These are phyloP conservation scores for Paracoccidioides brasiliensis DNA, from an alignment of 2,329 filamentous ascomycete species.

Conservation along the genomic window DNA sequence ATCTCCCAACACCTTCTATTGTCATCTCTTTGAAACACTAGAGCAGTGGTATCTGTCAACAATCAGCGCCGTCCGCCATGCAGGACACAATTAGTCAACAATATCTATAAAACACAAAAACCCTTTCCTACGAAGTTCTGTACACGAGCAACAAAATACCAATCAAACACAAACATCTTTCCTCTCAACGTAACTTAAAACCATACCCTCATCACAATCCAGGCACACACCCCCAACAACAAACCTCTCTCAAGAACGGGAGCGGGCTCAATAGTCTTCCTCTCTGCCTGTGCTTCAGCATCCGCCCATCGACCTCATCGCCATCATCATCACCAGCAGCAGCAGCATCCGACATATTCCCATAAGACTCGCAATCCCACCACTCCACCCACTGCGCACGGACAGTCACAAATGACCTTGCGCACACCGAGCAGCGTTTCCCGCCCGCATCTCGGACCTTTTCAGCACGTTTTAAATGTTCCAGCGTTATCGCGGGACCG, in stretches of 20 bases:
- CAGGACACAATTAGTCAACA: neutral
- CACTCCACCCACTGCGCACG: conserved; percentile 32
- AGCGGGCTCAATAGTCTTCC: conserved; percentile 23
- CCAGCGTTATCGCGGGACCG: conserved; percentile 23
- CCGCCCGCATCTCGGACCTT: conserved; percentile 26
- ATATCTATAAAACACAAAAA: neutral
- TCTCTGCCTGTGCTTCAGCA: conserved; percentile 16
- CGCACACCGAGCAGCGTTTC: conserved; percentile 29
- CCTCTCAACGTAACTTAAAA: neutral
- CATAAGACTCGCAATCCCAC: conserved; percentile 24
- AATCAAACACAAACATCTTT: neutral
- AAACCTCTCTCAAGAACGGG: conserved; percentile 29
- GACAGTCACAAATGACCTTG: conserved; percentile 28
- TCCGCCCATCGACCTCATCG: conserved; percentile 30
- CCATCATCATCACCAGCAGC: neutral
- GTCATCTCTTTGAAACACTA: too few relatives aligned
- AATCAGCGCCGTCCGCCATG: neutral
- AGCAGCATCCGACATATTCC: conserved; percentile 20
- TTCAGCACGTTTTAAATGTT: conserved; percentile 24
- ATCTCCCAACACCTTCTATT: too few relatives aligned
- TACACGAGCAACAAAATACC: neutral
- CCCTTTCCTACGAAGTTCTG: neutral
- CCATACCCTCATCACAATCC: neutral
- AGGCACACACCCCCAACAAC: conserved; percentile 26
- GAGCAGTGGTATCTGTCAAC: neutral